Conservation (phyloP, 2,329 filamentous ascomycete species). For the Cladorrhinum sp. region DNA sequence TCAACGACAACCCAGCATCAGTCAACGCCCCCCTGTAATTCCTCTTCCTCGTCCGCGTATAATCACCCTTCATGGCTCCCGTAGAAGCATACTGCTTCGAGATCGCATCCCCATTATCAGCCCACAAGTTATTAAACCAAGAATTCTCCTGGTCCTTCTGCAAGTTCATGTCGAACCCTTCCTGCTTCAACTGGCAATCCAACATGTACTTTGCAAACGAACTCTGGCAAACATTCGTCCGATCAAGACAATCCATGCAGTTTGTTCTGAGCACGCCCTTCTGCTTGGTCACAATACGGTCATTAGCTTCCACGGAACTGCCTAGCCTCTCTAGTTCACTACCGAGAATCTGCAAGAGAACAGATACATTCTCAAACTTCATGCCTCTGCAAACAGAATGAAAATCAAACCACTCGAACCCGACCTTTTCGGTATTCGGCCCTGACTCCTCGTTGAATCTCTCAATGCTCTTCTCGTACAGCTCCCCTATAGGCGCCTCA, state of each 20-base stretch:
- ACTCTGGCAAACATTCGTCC: conserved; percentile 94
- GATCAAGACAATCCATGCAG: conserved; percentile 97
- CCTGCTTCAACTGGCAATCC: conserved; percentile 71
- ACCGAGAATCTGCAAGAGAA: conserved; percentile 69
- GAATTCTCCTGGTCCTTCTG: conserved; percentile 74
- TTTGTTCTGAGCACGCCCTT: conserved; percentile 85
- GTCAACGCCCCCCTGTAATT: conserved; percentile 89
- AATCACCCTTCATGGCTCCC: conserved; percentile 93
- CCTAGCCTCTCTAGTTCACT: conserved; percentile 66
- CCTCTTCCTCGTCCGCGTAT: conserved; percentile 84
- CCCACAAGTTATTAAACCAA: conserved; percentile 97
- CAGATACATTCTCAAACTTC: conserved; percentile 93
- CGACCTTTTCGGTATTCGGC: conserved; percentile 46
- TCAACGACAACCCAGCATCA: conserved; percentile 84
- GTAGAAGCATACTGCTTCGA: conserved; percentile 96
- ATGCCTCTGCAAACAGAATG: conserved; percentile 89
- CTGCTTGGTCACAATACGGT: conserved; percentile 51
- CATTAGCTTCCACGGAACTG: conserved; percentile 60
- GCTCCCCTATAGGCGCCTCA: conserved; percentile 74
- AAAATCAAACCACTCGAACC: conserved; percentile 97
- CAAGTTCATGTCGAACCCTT: conserved; percentile 72
- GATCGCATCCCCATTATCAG: conserved; percentile 94
- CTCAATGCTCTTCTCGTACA: conserved; percentile 68
- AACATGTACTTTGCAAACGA: conserved; percentile 82
- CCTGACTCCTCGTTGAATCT: conserved; percentile 62